These are phyloP conservation scores for Puccinellia tenuiflora DNA, from an alignment of 176 grass and related monocot genomes.

Conservation along the genomic window DNA sequence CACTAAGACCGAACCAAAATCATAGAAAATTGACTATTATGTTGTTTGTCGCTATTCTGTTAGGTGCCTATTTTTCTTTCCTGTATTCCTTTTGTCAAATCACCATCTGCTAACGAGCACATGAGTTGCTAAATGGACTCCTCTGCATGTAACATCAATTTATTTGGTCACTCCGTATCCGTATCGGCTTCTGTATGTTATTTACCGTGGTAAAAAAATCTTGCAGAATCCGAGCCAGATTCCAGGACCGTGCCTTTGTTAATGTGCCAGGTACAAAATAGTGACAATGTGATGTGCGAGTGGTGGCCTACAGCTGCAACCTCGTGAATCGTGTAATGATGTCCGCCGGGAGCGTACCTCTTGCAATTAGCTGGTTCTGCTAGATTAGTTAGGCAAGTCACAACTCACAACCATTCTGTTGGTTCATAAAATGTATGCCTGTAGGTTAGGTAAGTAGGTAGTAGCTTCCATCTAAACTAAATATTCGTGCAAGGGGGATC, in stretches of 20 bases:
- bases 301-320: background rate
- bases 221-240: background rate
- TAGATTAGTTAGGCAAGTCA: background rate
- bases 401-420: background rate
- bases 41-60: background rate
- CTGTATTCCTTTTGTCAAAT: background rate
- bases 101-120: background rate
- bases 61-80: background rate
- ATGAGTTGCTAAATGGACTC: background rate
- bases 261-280: background rate
- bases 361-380: background rate
- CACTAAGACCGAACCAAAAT: background rate
- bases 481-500: background rate
- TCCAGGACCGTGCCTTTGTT: background rate
- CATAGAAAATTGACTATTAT: background rate
- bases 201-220: background rate
- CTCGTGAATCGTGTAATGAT: background rate
- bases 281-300: background rate
- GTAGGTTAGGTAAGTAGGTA: background rate
- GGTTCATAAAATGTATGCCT: background rate
- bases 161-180: background rate
- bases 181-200: background rate
- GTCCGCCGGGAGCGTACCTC: background rate
- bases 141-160: background rate
- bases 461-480: background rate